Evolutionary conservation across 2,329 filamentous ascomycete genomes (phyloP).

Genomic region (Fusarium avenaceum): DNA sequence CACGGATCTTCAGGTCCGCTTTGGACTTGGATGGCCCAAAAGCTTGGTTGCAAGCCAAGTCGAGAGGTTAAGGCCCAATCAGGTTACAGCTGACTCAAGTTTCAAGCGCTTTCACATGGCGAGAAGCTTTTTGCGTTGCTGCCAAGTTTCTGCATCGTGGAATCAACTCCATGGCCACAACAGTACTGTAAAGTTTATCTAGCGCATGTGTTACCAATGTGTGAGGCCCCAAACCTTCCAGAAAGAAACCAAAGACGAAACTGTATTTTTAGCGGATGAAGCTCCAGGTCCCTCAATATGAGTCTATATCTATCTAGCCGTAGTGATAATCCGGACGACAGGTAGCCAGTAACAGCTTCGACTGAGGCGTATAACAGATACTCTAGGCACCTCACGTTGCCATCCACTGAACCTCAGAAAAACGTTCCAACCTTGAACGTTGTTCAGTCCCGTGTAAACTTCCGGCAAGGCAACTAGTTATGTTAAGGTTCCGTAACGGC

Average conservation of each 20-base stretch:
- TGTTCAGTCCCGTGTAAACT: not conserved
- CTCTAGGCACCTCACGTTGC: not conserved
- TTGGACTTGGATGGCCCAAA: slow-evolving; percentile 30
- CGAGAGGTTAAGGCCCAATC: slow-evolving; percentile 24
- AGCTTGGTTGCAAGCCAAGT: slow-evolving; percentile 20
- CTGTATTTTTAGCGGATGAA: not conserved
- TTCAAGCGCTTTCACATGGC: slow-evolving; percentile 5
- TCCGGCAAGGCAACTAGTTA: no score
- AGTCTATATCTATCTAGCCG: not conserved
- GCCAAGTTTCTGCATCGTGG: slow-evolving; percentile 12
- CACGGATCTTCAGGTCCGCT: slow-evolving; percentile 38
- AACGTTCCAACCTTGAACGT: not conserved
- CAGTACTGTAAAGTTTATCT: not conserved
- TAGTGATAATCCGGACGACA: not conserved
- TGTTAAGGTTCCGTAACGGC: no score
- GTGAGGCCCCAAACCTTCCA: not conserved
- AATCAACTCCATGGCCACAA: not conserved
- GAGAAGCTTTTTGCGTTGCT: not conserved
- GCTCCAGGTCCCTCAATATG: no score
- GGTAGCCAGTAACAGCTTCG: not conserved
- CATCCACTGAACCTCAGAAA: not conserved
- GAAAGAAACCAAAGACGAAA: not conserved
- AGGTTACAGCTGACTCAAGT: not conserved
- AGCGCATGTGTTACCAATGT: not conserved
- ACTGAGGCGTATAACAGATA: not conserved